A percentile compares a stretch with the other conserved stretches of the same genome.
These are phyloP conservation scores for Elaeis guineensis DNA, from an alignment of 176 grass and related monocot species.

Conservation along the genomic window DNA sequence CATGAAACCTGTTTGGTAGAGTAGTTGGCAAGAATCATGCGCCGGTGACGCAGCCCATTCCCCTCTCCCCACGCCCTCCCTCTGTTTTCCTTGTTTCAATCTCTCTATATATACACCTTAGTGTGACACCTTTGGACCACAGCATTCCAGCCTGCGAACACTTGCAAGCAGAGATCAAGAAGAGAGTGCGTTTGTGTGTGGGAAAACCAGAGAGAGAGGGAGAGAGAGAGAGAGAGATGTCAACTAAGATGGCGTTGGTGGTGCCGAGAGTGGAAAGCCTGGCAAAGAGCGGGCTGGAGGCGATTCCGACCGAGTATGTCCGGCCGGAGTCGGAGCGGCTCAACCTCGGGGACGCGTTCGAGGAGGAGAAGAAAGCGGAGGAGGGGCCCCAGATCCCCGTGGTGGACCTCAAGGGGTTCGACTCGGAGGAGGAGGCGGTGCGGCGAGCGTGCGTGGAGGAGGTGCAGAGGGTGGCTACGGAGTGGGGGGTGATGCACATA, in stretches of 20 bases:
- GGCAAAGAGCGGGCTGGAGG: conserved; percentile 22
- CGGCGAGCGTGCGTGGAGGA: conserved; percentile 35
- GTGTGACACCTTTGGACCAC: no score
- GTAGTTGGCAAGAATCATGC: no score
- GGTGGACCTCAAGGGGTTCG: conserved; percentile 50
- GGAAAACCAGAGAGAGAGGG: not conserved
- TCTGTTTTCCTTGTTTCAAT: no score
- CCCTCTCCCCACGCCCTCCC: no score
- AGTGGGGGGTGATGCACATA: conserved; percentile 93
- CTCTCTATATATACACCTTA: no score
- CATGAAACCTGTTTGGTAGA: no score
- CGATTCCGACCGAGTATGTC: conserved; percentile 73
- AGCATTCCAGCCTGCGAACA: no score
- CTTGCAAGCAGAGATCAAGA: no score
- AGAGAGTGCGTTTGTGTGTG: no score
- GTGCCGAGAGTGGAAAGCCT: conserved; percentile 51
- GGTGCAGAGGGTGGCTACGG: conserved; percentile 46
- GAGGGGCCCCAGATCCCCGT: conserved; percentile 41
- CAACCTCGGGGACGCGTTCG: conserved; percentile 68
- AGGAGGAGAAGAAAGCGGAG: conserved; percentile 17
- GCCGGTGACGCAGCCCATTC: no score
- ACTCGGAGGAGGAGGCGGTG: not conserved
- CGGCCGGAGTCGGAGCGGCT: conserved; percentile 60
- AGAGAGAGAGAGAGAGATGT: not conserved
- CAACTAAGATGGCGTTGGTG: conserved; percentile 3